These are phyloP conservation scores for Alternaria brassicae DNA, from an alignment of 2,329 filamentous ascomycete genomes.

Conservation along the genomic window DNA sequence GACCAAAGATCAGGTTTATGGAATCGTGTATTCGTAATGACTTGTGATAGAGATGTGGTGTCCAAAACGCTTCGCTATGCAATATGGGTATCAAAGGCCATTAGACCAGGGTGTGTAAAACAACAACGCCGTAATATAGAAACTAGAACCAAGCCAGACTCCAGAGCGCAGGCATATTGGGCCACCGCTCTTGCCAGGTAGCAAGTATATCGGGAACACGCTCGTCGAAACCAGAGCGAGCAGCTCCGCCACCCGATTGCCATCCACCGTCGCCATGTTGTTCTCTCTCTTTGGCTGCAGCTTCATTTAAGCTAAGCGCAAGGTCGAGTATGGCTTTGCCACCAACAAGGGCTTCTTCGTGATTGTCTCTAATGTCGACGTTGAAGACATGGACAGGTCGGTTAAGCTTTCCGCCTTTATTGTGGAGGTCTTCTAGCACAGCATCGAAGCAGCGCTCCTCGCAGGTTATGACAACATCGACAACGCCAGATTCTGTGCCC, in stretches of 20 bases:
- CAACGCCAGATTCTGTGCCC: conserved; percentile 86
- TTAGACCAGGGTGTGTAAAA: conserved; percentile 1
- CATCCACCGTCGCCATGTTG: conserved; percentile 69
- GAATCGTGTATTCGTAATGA: conserved; percentile 4
- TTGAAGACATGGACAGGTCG: conserved; percentile 97
- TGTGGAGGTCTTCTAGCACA: conserved; percentile 90
- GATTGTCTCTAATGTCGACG: conserved; percentile 97
- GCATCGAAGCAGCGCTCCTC: conserved; percentile 99
- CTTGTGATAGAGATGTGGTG: neutral
- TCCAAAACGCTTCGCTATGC: conserved; percentile 34
- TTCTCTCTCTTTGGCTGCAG: conserved; percentile 78
- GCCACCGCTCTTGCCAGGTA: conserved; percentile 94
- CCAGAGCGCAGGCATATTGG: conserved; percentile 89
- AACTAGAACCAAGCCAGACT: conserved; percentile 88
- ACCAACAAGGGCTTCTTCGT: conserved; percentile 91
- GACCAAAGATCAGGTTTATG: neutral
- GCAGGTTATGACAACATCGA: conserved; percentile 95
- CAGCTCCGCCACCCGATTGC: conserved; percentile 65
- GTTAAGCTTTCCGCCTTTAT: conserved; percentile 84
- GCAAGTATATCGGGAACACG: conserved; percentile 89
- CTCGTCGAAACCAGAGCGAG: conserved; percentile 84
- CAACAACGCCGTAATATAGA: conserved; percentile 4
- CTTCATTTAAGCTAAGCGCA: conserved; percentile 81
- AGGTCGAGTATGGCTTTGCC: conserved; percentile 92
- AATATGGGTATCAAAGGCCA: conserved; percentile 30